phyloP scores from a whole-genome alignment of 441 rosid genomes.

The Macaranga tanarius region DNA sequence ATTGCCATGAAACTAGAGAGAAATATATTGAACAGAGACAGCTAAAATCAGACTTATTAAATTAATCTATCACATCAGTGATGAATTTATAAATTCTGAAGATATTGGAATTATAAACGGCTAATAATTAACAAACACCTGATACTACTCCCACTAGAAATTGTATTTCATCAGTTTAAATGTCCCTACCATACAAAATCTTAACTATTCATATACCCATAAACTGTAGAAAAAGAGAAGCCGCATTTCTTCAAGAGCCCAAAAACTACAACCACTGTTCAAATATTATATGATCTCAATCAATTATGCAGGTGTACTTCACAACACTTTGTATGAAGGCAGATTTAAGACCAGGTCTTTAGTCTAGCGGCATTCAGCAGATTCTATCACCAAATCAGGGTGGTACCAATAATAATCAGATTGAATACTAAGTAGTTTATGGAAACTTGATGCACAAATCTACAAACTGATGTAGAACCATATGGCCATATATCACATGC shows the following conservation, averaged over 20 bases:
- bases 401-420: not conserved
- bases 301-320: not conserved
- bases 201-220: not conserved
- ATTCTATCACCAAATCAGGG: not conserved
- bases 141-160: not conserved
- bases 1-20: not conserved
- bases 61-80: not conserved
- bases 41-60: not conserved
- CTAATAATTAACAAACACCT: not conserved
- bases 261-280: not conserved
- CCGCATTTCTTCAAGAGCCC: not conserved
- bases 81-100: not conserved
- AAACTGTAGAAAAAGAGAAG: not conserved
- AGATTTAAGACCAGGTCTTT: not conserved
- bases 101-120: no score
- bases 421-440: not conserved
- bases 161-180: conserved; percentile 3
- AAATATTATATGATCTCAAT: not conserved
- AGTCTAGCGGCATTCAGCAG: not conserved
- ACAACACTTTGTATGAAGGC: not conserved
- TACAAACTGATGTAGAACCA: not conserved
- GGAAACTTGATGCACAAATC: not conserved
- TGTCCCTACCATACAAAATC: not conserved
- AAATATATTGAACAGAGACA: no score
- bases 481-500: not conserved